phyloP scores from a whole-genome alignment of 176 grass and related monocot species.

The Musa acuminata region DNA sequence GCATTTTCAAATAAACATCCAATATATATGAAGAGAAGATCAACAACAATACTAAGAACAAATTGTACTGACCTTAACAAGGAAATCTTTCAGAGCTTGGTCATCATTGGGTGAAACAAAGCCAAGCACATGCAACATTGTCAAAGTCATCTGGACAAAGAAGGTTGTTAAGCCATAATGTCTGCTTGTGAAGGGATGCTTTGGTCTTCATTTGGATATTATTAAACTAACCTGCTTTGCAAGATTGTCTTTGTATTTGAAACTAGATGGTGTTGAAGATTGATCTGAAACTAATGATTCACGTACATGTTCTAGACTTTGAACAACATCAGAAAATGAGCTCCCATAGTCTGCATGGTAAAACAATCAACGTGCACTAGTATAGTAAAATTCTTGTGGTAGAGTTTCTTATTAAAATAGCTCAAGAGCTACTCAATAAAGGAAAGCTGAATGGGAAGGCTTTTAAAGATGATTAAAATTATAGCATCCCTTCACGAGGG shows the following conservation, averaged over 20 bases:
- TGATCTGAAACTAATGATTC: constrained; percentile 57
- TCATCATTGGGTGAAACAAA: constrained; percentile 72
- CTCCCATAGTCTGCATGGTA: constrained; percentile 59
- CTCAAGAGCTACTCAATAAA: background rate
- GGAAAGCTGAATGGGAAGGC: background rate
- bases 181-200: background rate
- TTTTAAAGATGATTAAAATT: no score
- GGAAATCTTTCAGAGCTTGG: constrained; percentile 80
- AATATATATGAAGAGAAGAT: background rate
- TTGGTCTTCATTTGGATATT: constrained; percentile 12
- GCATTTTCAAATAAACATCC: background rate
- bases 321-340: constrained; percentile 80
- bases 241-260: constrained; percentile 79
- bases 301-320: constrained; percentile 56
- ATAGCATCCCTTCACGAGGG: no score
- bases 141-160: constrained; percentile 59
- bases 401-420: background rate
- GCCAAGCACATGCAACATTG: constrained; percentile 76
- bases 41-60: background rate
- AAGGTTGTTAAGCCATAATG: background rate
- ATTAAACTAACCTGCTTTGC: constrained; percentile 68
- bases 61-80: constrained; percentile 50
- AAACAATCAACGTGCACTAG: constrained; percentile 18
- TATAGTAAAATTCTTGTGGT: background rate
- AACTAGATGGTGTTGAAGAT: constrained; percentile 56